Conservation (phyloP, 75 land plant genomes). For the Cupressus sempervirens region DNA sequence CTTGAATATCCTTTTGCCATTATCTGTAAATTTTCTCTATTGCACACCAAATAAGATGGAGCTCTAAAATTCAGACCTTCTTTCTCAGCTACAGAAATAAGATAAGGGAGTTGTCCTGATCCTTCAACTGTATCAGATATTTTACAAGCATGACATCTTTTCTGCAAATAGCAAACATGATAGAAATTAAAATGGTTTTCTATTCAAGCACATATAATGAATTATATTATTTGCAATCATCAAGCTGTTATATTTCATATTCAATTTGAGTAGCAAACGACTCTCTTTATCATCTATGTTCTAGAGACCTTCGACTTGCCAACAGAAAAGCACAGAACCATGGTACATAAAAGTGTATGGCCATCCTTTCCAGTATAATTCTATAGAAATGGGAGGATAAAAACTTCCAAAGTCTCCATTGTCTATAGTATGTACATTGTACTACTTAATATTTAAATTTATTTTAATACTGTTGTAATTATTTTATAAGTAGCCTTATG, state of each 20-base stretch:
- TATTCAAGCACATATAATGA: not conserved
- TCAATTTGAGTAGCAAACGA: not conserved
- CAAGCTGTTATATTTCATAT: not conserved
- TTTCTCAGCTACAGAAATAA: constrained; percentile 10
- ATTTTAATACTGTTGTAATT: too few relatives aligned
- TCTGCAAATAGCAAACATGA: not conserved
- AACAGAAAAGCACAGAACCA: not conserved
- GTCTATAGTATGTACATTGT: too few relatives aligned
- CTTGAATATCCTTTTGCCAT: not conserved
- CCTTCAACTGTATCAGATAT: not conserved
- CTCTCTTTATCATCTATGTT: not conserved
- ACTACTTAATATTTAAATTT: too few relatives aligned
- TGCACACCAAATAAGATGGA: not conserved
- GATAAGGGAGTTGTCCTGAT: constrained; percentile 7
- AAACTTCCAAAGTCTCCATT: not conserved
- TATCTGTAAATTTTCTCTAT: not conserved
- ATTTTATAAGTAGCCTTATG: too few relatives aligned
- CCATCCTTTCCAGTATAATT: too few relatives aligned
- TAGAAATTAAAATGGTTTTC: not conserved
- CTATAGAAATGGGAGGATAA: not conserved
- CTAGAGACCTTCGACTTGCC: not conserved
- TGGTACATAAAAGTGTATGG: not conserved
- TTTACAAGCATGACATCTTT: constrained; percentile 4
- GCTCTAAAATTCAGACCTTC: not conserved
- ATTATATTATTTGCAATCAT: not conserved